Evolutionary conservation across 176 grass and related monocot species (phyloP), one percentile per base, ranked within the genome.

Genomic region (Phyllostachys edulis): DNA sequence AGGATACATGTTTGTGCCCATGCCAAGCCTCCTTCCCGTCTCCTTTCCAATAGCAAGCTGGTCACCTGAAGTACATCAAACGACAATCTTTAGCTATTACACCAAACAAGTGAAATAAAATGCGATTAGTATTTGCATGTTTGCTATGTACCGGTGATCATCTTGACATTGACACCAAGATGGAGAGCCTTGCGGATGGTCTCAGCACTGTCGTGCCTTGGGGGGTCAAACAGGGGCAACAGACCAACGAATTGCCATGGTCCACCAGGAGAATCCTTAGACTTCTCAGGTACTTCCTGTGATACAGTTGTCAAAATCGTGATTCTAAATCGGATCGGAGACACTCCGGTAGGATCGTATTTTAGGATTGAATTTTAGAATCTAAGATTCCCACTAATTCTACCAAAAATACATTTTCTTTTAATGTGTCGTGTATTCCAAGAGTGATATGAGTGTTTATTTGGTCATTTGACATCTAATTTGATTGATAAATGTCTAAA

Each of bases 1-100:
- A 85, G 97, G 97, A 82, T 99, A 96, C 97, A 99, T 99, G 91
- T 99, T 99, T 55, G 93, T 93, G 45, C 97, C 97, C 97, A 99
- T 99, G 63, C 97, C 97, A 76, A 99, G 97, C 75, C 97, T 99
- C 78, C 97, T 84, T 63, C 97, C 97, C 0, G 97, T 99, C 85
- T 99, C 97, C 84, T 99, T 99, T 21, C 89, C 97, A 86, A 99
- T 99, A 10, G 97, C 94, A 82, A 99, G 93, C 52, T 99, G 97
- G 66, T 99, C 97, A 81, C 97, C 96, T 98, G 85, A 89, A 81
- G 64, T 69, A 85, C 3, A 85, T 37, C 32, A 69, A 38, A 64
- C 44, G 1, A 15, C 38, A 4, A 70, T 4, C 15, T 69, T 85
- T 39, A 88, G 38, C 20, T 0, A 49, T 62, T 2, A 10, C 5